A percentile compares a stretch with the other conserved stretches of the same genome.
phyloP scores from a whole-genome alignment of 139 green algal species.

The Coelastrella sp. region DNA sequence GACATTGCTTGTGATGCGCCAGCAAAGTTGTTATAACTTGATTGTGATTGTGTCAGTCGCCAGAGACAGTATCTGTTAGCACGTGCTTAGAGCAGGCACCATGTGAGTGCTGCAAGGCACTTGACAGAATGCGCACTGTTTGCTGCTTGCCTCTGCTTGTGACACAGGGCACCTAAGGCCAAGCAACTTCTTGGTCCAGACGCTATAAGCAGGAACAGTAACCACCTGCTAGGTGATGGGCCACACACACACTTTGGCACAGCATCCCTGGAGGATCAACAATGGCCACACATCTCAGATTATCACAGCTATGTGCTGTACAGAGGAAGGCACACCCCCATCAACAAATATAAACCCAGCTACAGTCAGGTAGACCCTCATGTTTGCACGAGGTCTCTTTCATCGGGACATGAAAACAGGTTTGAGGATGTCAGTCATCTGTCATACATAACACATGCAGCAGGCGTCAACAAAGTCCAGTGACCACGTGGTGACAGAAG shows the following conservation, averaged over 20 bases:
- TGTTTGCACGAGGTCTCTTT: neutral
- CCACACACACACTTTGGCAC: constrained; percentile 17
- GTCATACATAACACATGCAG: neutral
- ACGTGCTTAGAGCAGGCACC: no score
- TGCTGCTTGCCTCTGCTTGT: no score
- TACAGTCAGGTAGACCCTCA: constrained; percentile 3
- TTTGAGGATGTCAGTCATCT: neutral
- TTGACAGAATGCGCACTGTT: no score
- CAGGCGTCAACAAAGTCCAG: neutral
- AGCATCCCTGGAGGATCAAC: neutral
- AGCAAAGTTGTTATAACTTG: no score
- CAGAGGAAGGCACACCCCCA: neutral
- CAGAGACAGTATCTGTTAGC: no score
- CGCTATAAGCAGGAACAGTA: neutral
- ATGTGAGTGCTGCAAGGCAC: no score
- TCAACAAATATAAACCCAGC: neutral
- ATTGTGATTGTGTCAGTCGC: no score
- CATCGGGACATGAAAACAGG: constrained; percentile 1
- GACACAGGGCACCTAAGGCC: neutral
- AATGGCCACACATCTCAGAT: neutral
- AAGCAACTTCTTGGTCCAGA: neutral
- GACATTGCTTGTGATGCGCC: neutral
- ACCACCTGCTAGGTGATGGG: constrained; percentile 17
- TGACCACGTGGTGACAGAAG: no score
- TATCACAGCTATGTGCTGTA: neutral